phyloP scores from a whole-genome alignment of 225 moss, liverwort and hornwort genomes.

The Polytrichum formosum region DNA sequence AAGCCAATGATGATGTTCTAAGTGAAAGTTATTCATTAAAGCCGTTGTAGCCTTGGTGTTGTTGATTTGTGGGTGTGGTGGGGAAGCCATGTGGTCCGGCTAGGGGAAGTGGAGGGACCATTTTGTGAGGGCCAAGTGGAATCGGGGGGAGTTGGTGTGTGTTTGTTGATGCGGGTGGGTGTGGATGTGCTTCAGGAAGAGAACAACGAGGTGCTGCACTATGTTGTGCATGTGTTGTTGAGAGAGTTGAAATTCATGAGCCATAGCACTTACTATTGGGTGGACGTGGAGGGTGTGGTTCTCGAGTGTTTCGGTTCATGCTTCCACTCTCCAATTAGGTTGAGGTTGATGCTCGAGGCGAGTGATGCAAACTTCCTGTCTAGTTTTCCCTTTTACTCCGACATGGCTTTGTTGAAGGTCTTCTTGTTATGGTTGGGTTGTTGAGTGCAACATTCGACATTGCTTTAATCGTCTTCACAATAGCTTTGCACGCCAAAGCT shows the following conservation, averaged over 20 bases:
- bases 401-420: too few species aligned
- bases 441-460: too few species aligned
- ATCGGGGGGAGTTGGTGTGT: neutral
- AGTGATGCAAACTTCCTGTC: too few species aligned
- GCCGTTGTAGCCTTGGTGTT: neutral
- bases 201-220: neutral
- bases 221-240: neutral
- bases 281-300: neutral
- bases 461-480: too few species aligned
- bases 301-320: too few species aligned
- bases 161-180: neutral
- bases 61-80: neutral
- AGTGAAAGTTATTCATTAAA: neutral
- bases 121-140: neutral
- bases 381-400: too few species aligned
- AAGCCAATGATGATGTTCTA: neutral
- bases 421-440: too few species aligned
- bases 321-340: too few species aligned
- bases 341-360: too few species aligned
- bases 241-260: neutral
- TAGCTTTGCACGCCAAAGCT: too few species aligned
- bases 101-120: neutral
- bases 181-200: neutral
- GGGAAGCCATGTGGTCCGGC: neutral
- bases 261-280: neutral